Evolutionary conservation across 1,284 basidiomycete species (phyloP).

Genomic region (Pseudomicrostroma phylloplanum): DNA sequence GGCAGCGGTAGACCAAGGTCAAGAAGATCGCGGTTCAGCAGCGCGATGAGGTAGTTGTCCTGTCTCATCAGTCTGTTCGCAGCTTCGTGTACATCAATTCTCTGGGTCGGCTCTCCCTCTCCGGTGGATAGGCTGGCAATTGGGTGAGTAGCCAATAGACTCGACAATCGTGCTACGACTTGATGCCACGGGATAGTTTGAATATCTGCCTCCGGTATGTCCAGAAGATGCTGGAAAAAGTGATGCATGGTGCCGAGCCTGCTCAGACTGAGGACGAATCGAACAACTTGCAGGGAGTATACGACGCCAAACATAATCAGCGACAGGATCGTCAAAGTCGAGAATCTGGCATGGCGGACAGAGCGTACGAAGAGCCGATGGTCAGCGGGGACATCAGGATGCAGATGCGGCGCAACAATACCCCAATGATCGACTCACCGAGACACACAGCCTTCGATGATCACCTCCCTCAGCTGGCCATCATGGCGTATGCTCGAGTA

Average conservation of each 20-base stretch:
- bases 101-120: constrained; percentile 40
- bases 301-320: constrained; percentile 64
- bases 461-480: constrained; percentile 36
- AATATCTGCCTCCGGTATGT: constrained; percentile 76
- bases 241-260: constrained; percentile 84
- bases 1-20: constrained; percentile 78
- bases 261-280: constrained; percentile 58
- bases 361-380: not conserved
- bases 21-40: constrained; percentile 93
- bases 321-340: constrained; percentile 63
- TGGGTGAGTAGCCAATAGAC: constrained; percentile 38
- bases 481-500: constrained; percentile 62
- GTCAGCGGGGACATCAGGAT: no score
- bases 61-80: constrained; percentile 94
- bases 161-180: constrained; percentile 72
- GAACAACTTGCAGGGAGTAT: constrained; percentile 61
- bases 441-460: constrained; percentile 72
- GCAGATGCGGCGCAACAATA: no score
- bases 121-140: constrained; percentile 33
- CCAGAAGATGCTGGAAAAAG: constrained; percentile 64
- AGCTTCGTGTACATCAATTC: constrained; percentile 81
- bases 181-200: constrained; percentile 95
- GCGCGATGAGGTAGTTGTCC: constrained; percentile 93
- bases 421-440: constrained; percentile 57
- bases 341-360: constrained; percentile 58